phyloP scores from a whole-genome alignment of 23 red algal species.

The Gracilaria gracilis region DNA sequence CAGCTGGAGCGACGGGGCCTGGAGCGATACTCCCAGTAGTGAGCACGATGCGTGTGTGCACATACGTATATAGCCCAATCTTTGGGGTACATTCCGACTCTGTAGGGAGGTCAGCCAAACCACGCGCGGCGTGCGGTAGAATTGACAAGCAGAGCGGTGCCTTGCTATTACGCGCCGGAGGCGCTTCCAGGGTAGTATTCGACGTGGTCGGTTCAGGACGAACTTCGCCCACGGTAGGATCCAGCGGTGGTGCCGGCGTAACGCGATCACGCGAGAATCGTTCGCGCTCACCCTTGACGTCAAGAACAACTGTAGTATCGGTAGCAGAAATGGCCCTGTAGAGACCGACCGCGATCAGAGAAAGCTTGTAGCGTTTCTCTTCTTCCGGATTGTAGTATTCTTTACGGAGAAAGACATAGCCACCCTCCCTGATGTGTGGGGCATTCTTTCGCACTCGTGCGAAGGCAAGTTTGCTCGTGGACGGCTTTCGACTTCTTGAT shows the following conservation, averaged over 20 bases:
- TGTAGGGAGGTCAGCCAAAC: too few relatives aligned
- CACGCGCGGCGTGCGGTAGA: too few relatives aligned
- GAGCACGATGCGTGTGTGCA: not conserved
- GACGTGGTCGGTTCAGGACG: not conserved
- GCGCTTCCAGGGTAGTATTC: too few relatives aligned
- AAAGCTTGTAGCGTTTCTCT: not conserved
- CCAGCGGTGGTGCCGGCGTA: not conserved
- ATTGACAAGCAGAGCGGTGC: too few relatives aligned
- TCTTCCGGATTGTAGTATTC: not conserved
- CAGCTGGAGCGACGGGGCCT: not conserved
- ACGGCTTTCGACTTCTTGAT: not conserved
- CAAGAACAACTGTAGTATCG: not conserved
- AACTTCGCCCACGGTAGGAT: too few relatives aligned
- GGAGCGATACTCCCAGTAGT: not conserved
- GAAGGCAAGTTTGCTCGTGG: slow-evolving; percentile 22
- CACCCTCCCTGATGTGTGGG: not conserved
- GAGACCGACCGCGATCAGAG: slow-evolving; percentile 12
- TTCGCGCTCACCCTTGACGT: not conserved
- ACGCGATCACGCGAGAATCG: slow-evolving; percentile 1
- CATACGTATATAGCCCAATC: too few relatives aligned
- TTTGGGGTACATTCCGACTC: too few relatives aligned
- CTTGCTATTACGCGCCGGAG: too few relatives aligned
- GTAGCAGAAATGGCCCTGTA: not conserved
- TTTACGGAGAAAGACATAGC: slow-evolving; percentile 20
- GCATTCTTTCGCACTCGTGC: not conserved